phyloP scores from a whole-genome alignment of 164 flowering plant species.

The Piper longum region DNA sequence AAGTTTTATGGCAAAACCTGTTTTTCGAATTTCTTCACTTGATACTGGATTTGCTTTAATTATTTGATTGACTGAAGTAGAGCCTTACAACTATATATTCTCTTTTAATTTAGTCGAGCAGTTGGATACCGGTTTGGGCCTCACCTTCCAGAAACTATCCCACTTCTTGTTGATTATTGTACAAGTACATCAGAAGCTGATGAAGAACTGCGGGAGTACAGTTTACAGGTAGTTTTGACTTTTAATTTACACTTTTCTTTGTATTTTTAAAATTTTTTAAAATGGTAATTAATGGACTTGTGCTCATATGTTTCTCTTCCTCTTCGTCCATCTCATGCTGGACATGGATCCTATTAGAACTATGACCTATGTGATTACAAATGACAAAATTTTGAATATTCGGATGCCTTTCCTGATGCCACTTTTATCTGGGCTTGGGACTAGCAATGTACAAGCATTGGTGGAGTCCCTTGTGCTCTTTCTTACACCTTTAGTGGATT shows the following conservation, averaged over 20 bases:
- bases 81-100: background rate
- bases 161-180: slow-evolving; percentile 71
- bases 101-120: slow-evolving; percentile 49
- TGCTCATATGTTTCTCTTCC: too few relatives aligned
- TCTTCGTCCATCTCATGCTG: too few relatives aligned
- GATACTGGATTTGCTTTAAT: background rate
- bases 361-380: too few relatives aligned
- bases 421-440: too few relatives aligned
- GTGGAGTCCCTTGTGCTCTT: too few relatives aligned
- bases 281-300: too few relatives aligned
- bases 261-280: too few relatives aligned
- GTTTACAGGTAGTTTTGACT: slow-evolving; percentile 68
- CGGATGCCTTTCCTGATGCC: too few relatives aligned
- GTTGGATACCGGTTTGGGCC: slow-evolving; percentile 99
- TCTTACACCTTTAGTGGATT: too few relatives aligned
- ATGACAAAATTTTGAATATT: too few relatives aligned
- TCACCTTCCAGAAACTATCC: slow-evolving; percentile 83
- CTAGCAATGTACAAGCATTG: too few relatives aligned
- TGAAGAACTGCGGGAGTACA: slow-evolving; percentile 97
- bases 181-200: slow-evolving; percentile 87
- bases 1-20: background rate
- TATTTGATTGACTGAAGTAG: background rate
- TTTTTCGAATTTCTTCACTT: background rate
- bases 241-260: background rate
- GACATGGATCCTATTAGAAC: too few relatives aligned